These are phyloP conservation scores for Colletotrichum sp. DNA, from an alignment of 2,329 filamentous ascomycete genomes.

Conservation along the genomic window DNA sequence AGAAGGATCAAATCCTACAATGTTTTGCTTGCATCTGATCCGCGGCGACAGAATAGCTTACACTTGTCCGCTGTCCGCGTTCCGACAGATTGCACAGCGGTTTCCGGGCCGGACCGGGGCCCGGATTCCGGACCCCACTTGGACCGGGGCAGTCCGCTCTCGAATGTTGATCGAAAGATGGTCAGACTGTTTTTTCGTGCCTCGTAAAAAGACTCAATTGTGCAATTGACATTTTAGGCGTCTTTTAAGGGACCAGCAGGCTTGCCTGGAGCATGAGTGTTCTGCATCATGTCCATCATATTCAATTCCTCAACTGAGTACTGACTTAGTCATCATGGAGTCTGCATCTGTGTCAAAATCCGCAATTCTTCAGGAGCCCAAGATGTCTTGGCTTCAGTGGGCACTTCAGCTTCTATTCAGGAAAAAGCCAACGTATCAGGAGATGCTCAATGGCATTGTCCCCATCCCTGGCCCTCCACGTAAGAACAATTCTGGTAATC, in stretches of 20 bases:
- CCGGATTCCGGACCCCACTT: not conserved
- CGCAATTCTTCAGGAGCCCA: not conserved
- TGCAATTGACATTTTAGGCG: not conserved
- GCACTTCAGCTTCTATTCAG: not conserved
- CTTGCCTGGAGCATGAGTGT: not conserved
- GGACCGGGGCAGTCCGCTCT: not conserved
- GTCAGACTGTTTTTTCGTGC: not conserved
- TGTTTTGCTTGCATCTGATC: rapidly evolving
- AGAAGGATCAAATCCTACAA: not conserved
- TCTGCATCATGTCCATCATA: not conserved
- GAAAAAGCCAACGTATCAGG: not conserved
- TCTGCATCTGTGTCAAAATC: not conserved
- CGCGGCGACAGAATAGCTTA: not conserved
- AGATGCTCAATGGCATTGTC: not conserved
- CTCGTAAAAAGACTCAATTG: not conserved
- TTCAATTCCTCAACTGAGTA: not conserved
- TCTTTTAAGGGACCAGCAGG: not conserved
- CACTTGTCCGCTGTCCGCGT: not conserved
- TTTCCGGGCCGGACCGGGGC: not conserved
- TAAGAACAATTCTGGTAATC: not conserved
- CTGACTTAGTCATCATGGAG: not conserved
- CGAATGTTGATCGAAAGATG: not conserved
- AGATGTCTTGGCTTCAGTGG: not conserved
- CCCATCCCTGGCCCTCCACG: not conserved
- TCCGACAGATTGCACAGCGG: not conserved